These are phyloP conservation scores for Phytophthora europaea DNA, from an alignment of 352 stramenopile species.

Conservation along the genomic window DNA sequence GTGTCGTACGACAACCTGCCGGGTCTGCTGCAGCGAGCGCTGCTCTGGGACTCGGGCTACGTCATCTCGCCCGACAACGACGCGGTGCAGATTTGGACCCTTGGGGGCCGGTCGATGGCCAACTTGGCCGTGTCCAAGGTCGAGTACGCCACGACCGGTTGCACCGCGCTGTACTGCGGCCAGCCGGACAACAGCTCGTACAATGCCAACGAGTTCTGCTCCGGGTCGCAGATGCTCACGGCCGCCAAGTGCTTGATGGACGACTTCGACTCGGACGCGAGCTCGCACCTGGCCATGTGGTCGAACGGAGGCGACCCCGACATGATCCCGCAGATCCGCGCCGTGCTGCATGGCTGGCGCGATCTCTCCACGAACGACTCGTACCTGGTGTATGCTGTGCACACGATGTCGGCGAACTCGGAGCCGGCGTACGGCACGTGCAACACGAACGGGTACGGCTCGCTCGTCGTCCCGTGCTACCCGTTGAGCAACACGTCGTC, in stretches of 20 bases:
- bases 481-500: constrained; percentile 30
- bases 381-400: constrained; percentile 42
- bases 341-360: constrained; percentile 36
- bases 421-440: constrained; percentile 46
- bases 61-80: constrained; percentile 39
- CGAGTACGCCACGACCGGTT: constrained; percentile 44
- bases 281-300: constrained; percentile 44
- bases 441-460: constrained; percentile 39
- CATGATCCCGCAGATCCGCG: constrained; percentile 35
- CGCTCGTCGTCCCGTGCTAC: constrained; percentile 57
- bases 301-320: constrained; percentile 39
- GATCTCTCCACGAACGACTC: constrained; percentile 36
- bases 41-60: constrained; percentile 52
- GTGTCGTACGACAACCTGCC: constrained; percentile 35
- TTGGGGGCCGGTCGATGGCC: constrained; percentile 36
- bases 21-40: constrained; percentile 40
- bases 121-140: constrained; percentile 41
- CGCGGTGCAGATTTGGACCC: constrained; percentile 45
- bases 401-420: constrained; percentile 30
- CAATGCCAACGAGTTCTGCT: constrained; percentile 35
- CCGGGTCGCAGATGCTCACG: constrained; percentile 39
- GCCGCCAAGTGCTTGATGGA: constrained; percentile 44
- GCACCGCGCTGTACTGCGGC: constrained; percentile 41
- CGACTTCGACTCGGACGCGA: constrained; percentile 35
- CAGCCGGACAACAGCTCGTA: constrained; percentile 32